Conservation (phyloP, 2,329 filamentous ascomycete species). For the Aspergillus piperis region DNA sequence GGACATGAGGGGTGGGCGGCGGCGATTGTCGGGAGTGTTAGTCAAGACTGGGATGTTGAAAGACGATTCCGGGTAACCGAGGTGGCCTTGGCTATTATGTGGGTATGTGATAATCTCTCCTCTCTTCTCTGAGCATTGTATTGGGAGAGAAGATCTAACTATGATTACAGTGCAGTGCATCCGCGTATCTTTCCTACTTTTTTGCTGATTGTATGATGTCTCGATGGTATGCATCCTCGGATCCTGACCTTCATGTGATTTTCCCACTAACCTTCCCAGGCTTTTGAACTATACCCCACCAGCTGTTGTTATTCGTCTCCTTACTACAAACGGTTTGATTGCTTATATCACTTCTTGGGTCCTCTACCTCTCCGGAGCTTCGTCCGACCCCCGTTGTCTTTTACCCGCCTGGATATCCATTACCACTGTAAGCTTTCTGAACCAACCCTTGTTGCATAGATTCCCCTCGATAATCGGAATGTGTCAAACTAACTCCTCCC, state of each 20-base stretch:
- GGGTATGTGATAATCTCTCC: constrained; percentile 56
- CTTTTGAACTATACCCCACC: constrained; percentile 78
- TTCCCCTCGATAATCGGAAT: no score
- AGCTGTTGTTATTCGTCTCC: constrained; percentile 76
- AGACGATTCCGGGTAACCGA: constrained; percentile 63
- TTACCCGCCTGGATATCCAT: constrained; percentile 78
- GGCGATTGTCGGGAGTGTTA: constrained; percentile 40
- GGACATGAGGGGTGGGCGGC: constrained; percentile 45
- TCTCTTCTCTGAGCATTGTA: constrained; percentile 18
- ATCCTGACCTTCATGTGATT: neutral
- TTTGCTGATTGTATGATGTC: constrained; percentile 86
- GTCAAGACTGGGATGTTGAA: constrained; percentile 48
- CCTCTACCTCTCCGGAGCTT: constrained; percentile 69
- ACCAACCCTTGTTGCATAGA: neutral
- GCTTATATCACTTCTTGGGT: constrained; percentile 74
- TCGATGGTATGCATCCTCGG: constrained; percentile 61
- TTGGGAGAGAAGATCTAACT: neutral
- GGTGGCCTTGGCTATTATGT: constrained; percentile 70
- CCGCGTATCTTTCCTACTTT: constrained; percentile 77
- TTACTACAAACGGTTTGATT: constrained; percentile 73
- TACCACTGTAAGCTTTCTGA: constrained; percentile 59
- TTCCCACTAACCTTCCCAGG: constrained; percentile 49
- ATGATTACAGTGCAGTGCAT: constrained; percentile 66
- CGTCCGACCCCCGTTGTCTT: constrained; percentile 68
- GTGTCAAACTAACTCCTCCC: neutral